Evolutionary conservation across 225 moss, liverwort and hornwort species (phyloP), one percentile per base, ranked within the genome.

Genomic region (Pseudoscleropodium purum): DNA sequence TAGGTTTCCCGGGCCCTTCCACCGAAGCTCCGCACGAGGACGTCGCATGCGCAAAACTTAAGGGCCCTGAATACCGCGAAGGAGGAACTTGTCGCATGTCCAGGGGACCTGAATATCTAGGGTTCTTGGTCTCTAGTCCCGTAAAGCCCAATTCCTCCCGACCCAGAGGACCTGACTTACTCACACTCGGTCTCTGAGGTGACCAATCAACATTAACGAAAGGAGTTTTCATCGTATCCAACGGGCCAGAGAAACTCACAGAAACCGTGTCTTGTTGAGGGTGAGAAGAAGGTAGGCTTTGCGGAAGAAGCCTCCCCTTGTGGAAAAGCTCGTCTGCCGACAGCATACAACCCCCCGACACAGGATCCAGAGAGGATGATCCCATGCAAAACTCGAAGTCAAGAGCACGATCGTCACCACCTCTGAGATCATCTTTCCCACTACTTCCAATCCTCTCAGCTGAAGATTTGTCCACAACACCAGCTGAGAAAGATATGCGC

Each of bases 281-380:
- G 12, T 91, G 84, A 59, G 85, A 68, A 36, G 94, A 92, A 72
- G 96, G 91, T 37, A 94, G 87, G 54, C 85, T 91, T 88, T 96
- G 97, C 34, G 97, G 98, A 45, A 95, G 96, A 61, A 99, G 94
- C 93, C 92, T 95, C 37, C 98, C 98, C 63, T 96, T 94, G 63
- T 96, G 96, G 76, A 99, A 97, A 56, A 99, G 96, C 90, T 99
- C 96, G 43, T 97, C 97, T 26, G 98, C 98, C 45, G 96, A 94
- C 87, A 97, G 88, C 87, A 97, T 96, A 67, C 91, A 95, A 19
- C 93, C 94, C n/a, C 95, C 92, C 12, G 93, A 85, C 39, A 91
- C 92, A 83, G 93, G 91, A 82, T 96, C 95, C 68, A 93, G 65
- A 67, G 95, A 91, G 57, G 95, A 93, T 20, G 96, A 88, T 62